Evolutionary conservation across 2,329 filamentous ascomycete genomes (phyloP), one percentile per base, ranked within the genome.

Genomic region (Aspergillus latus): DNA sequence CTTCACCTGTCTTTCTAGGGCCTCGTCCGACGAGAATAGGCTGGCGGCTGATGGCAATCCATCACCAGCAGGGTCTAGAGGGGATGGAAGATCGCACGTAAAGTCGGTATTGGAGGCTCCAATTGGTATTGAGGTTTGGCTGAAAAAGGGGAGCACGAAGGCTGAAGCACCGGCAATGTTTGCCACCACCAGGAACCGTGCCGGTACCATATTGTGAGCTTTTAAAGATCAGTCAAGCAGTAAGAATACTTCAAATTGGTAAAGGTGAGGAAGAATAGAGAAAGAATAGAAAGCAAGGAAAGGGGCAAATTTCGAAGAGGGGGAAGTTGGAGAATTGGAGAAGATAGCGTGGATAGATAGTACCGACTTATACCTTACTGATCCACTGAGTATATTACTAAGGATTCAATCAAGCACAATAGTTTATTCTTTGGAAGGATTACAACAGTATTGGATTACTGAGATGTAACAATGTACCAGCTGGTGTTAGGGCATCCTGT

Each of bases 21-120:
- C 48, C 28, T 50, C 48, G 13, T 50, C 26, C n/a, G 48, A 50
- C 4, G 37, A 32, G 26, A 50, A 50, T 11, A 50, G 37, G 7
- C 37, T 50, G 15, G 37, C 13, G 6, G 48, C 48, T 15, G 48
- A 50, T 1, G 48, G 48, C 2, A 50, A n/a, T 2, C 48, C 48
- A 42, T 50, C 48, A 4, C 36, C 8, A 10, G 48, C 37, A 32
- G 48, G 48, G 16, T 50, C 48, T 4, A 50, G 37, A 50, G 26
- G 13, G 1, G 37, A 37, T 4, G 48, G 48, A 1, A 50, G 26
- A 32, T 50, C 37, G 2, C 48, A 50, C 6, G 8, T 29, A 9
- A 50, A 50, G 8, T 13, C n/a, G 8, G 48, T 32, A 4, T 15
- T 13, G n/a, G 11, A 6, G 15, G 13, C 36, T 7, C 26, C 28